Conservation (phyloP, 768 basidiomycete species). For the Melanogaster broomeanus region DNA sequence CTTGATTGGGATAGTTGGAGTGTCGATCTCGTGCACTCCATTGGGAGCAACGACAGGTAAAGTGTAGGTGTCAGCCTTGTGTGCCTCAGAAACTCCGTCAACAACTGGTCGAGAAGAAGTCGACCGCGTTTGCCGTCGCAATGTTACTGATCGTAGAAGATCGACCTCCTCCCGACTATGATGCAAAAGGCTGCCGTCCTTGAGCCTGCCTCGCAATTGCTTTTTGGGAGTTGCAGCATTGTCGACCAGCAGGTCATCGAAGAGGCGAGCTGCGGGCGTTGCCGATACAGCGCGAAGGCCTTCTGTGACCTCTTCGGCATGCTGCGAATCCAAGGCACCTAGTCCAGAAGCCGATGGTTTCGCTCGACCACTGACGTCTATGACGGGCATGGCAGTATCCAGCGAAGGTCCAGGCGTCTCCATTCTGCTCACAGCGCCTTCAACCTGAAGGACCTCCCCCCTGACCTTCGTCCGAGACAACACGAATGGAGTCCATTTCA, state of each 20-base stretch:
- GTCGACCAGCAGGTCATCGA: constrained; percentile 29
- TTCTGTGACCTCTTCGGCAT: constrained; percentile 8
- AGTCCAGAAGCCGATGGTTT: constrained; percentile 15
- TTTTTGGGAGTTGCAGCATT: constrained; percentile 18
- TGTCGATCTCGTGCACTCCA: constrained; percentile 1
- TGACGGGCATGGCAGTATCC: constrained; percentile 25
- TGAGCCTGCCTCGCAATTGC: constrained; percentile 15
- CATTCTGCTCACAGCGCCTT: constrained; percentile 6
- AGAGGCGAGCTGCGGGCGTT: constrained; percentile 31
- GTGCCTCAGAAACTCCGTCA: constrained; percentile 10
- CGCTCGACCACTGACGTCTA: constrained; percentile 16
- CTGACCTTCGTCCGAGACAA: constrained; percentile 47
- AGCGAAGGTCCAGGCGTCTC: constrained; percentile 15
- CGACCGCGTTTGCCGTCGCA: constrained; percentile 13
- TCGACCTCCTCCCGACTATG: constrained; percentile 7
- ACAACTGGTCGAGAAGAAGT: constrained; percentile 18
- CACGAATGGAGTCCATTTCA: constrained; percentile 96
- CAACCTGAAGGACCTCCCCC: constrained; percentile 27
- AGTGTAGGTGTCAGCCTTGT: constrained; percentile 6
- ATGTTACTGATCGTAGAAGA: not conserved
- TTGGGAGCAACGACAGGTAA: constrained; percentile 5
- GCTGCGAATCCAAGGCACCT: constrained; percentile 12
- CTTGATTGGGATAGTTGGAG: constrained; percentile 23
- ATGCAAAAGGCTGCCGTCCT: constrained; percentile 12
- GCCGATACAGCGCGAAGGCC: constrained; percentile 5